Base-by-base conservation (phyloP, 805 yeast genomes). In the Wickerhamiella occidentalis region DNA sequence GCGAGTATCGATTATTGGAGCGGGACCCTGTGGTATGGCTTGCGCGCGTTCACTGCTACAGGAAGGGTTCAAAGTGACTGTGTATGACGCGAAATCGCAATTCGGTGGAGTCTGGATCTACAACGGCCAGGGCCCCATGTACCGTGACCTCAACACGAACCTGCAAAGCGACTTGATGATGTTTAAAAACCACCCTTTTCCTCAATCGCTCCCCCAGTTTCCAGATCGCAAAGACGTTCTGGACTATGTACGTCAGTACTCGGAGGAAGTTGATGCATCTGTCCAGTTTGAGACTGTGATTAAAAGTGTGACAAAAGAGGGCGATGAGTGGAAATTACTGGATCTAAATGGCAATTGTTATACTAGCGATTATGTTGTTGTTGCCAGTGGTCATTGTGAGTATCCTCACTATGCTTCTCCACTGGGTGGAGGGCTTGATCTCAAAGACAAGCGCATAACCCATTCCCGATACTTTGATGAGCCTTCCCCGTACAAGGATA, bases 71-170 rank as follows among this genome's bases (percentile, higher is more conserved):
- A 65, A 69, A 29, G 69, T 84, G 44, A 75, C 73, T 22, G 68
- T 82, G 4, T 82, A 72, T 58, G 94, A 84, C 54, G 68, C 74
- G 43, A 71, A 82, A 53, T 55, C 66, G 6, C 61, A 64, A n/a
- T 60, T 74, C n/a, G 95, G 94, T 12, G 95, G 95, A 0, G 66
- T 85, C 7, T 85, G 95, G 95, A 75, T 78, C 59, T 81, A 76
- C 58, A 71, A 68, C 49, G 68, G 61, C 48, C 52, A 50, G 55
- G 66, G 56, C 11, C 77, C 88, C 0, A 76, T 82, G 59, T 85
- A 85, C 61, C 75, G 78, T 45, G 62, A 68, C 38, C 65, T 85
- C 51, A 87, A 80, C 60, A 82, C 94, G 6, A 85, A 85, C 59
- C 75, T 84, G 22, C 77, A 79, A 28, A 70, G 71, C 41, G 68